Evolutionary conservation across 495 filamentous ascomycete species (phyloP), one percentile per base, ranked within the genome.

Genomic region (Aspergillus sclerotiicarbonarius): DNA sequence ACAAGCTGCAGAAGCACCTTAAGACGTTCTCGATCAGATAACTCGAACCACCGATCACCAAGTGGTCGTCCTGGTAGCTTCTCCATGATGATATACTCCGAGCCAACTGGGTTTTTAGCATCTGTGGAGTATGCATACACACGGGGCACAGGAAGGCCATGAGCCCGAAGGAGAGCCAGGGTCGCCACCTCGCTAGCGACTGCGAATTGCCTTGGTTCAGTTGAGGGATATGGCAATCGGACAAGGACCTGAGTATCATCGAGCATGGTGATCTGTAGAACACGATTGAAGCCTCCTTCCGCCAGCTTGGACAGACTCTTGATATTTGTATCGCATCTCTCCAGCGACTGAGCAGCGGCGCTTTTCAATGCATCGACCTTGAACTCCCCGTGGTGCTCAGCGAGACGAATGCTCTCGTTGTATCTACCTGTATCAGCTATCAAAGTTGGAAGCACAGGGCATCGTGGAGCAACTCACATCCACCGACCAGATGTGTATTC

Each of bases 1-100:
- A 69, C 58, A 41, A 71, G 48, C 21, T 63, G 39, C 39, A 68
- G 43, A 44, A 68, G 53, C 18, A 70, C 44, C 31, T 63, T 55
- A 21, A 57, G 35, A 33, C 53, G 54, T 25, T 66, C 49, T 31
- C 41, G 19, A 51, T 60, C 31, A 49, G 47, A 49, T 50, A 69
- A 47, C 8, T 54, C 54, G n/a, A 45, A 46, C 65, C 67, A 70
- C 9, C 30, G 32, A 15, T 58, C 46, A n/a, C 32, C 61, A 29
- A 68, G 60, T 45, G 54, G 50, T 20, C 46, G 53, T 13, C 68
- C 68, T 49, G 43, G 39, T 49, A 64, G 52, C 39, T 62, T 62
- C 45, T 70, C 67, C 67, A 68, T 70, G 55, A 70, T 63, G 39
- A 71, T 69, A 54, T 69, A 71, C 52, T 66, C 69, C 8, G 69